Evolutionary conservation across 1,284 basidiomycete species (phyloP).

Genomic region (Apiotrichum laibachii): DNA sequence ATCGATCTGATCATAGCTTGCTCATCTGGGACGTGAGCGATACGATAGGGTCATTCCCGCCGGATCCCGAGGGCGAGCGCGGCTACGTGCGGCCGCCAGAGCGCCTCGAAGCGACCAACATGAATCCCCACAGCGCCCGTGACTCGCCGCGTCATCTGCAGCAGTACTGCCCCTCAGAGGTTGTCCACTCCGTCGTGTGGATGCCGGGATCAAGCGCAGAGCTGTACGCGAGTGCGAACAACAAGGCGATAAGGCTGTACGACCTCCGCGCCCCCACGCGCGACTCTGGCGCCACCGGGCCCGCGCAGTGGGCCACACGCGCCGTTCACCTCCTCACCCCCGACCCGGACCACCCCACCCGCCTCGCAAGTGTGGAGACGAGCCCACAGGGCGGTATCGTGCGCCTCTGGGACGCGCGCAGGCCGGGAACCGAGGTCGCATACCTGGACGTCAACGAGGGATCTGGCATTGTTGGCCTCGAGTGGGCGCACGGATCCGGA

Average conservation of each 20-base stretch:
- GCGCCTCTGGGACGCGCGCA: slow-evolving; percentile 46
- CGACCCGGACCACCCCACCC: slow-evolving; percentile 23
- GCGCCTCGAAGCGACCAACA: slow-evolving; percentile 25
- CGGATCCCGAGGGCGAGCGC: slow-evolving; percentile 16
- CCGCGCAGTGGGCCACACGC: slow-evolving; percentile 34
- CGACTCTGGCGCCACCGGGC: slow-evolving; percentile 4
- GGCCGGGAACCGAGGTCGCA: slow-evolving; percentile 33
- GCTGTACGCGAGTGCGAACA: slow-evolving; percentile 39
- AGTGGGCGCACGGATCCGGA: slow-evolving; percentile 30
- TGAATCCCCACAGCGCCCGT: slow-evolving; percentile 10
- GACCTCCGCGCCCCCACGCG: slow-evolving; percentile 38
- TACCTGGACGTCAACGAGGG: slow-evolving; percentile 33
- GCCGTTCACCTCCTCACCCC: slow-evolving; percentile 40
- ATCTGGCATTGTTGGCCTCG: slow-evolving; percentile 24
- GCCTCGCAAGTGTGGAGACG: slow-evolving; percentile 45
- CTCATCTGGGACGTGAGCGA: slow-evolving; percentile 49
- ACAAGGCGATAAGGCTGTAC: slow-evolving; percentile 40
- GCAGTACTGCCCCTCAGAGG: slow-evolving; percentile 46
- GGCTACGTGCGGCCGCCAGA: slow-evolving; percentile 10
- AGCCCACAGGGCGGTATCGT: slow-evolving; percentile 32
- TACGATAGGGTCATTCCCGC: slow-evolving; percentile 25
- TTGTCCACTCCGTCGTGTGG: slow-evolving; percentile 41
- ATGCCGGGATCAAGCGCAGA: slow-evolving; percentile 21
- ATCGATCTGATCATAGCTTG: slow-evolving; percentile 47
- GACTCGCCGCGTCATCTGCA: slow-evolving; percentile 38